Percentiles rank a stretch among this genome's conserved stretches.
Evolutionary conservation across 2,329 filamentous ascomycete genomes (phyloP).

Genomic region (Aureobasidium vineae): DNA sequence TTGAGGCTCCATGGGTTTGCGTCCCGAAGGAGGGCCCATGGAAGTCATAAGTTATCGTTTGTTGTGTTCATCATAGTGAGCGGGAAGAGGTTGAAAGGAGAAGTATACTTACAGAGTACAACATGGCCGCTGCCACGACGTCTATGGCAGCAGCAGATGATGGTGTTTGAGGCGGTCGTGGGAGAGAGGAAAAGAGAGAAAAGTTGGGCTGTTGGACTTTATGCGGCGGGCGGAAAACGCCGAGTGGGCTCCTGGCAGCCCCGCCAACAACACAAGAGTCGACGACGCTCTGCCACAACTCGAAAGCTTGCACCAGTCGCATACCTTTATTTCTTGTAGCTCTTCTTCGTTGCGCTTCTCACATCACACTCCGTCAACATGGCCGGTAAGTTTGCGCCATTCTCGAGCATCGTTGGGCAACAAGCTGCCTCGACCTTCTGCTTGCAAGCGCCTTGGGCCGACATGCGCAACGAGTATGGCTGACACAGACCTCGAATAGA

Average conservation of each 20-base stretch:
- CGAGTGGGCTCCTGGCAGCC: constrained; percentile 15
- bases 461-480: not conserved
- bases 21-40: constrained; percentile 17
- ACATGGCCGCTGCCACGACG: not conserved
- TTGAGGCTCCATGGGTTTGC: constrained; percentile 21
- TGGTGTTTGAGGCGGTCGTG: not conserved
- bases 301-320: constrained; percentile 7
- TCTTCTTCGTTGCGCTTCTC: not conserved
- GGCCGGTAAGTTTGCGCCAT: constrained; percentile 22
- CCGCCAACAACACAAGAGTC: constrained; percentile 20
- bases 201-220: constrained; percentile 5
- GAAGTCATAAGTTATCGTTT: constrained; percentile 25
- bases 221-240: constrained; percentile 9
- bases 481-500: constrained; percentile 34
- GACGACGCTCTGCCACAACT: constrained; percentile 12
- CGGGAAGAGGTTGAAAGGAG: not conserved
- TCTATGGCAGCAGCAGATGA: not conserved
- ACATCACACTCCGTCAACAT: constrained; percentile 8
- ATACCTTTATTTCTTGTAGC: constrained; percentile 6
- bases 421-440: not conserved
- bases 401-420: not conserved
- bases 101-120: constrained; percentile 19
- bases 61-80: constrained; percentile 22
- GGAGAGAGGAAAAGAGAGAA: not conserved
- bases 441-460: constrained; percentile 6